Conservation (phyloP, 1,284 basidiomycete genomes). For the Ceraceosorus guamensis region DNA sequence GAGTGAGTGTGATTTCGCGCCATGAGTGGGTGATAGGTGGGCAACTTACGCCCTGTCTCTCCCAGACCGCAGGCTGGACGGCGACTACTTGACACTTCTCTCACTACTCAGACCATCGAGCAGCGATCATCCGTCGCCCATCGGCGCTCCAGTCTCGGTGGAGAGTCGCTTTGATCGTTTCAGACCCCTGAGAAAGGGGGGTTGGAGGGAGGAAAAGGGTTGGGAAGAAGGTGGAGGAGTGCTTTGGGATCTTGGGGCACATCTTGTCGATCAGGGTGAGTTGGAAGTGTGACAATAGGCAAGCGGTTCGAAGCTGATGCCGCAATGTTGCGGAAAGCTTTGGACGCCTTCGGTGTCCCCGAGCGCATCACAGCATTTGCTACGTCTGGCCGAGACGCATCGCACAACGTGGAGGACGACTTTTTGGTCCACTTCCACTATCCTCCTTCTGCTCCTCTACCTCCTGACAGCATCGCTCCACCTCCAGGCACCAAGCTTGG, state of each 20-base stretch:
- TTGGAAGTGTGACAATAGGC: background rate
- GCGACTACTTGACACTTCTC: constrained; percentile 42
- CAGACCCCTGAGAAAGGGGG: constrained; percentile 40
- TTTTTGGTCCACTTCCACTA: constrained; percentile 40
- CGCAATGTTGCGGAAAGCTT: constrained; percentile 8
- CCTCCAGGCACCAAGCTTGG: constrained; percentile 30
- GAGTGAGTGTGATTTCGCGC: too few species aligned
- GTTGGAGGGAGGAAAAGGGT: constrained; percentile 36
- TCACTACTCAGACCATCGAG: constrained; percentile 26
- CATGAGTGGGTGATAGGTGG: too few species aligned
- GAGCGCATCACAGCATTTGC: constrained; percentile 34
- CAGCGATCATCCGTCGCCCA: constrained; percentile 21
- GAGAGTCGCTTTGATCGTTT: constrained; percentile 44
- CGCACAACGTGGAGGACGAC: constrained; percentile 40
- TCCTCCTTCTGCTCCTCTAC: constrained; percentile 22
- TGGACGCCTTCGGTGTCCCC: constrained; percentile 41
- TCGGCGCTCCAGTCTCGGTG: constrained; percentile 38
- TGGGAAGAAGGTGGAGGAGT: constrained; percentile 42
- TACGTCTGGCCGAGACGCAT: constrained; percentile 34
- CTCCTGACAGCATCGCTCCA: constrained; percentile 19
- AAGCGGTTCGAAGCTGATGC: background rate
- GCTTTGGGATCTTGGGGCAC: constrained; percentile 43
- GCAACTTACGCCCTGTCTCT: too few species aligned
- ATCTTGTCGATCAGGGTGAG: constrained; percentile 42
- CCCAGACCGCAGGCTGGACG: constrained; percentile 38